Percentiles rank a stretch among this genome's conserved stretches.
phyloP scores from a whole-genome alignment of 2,329 filamentous ascomycete genomes.

The Claviceps humidiphila region DNA sequence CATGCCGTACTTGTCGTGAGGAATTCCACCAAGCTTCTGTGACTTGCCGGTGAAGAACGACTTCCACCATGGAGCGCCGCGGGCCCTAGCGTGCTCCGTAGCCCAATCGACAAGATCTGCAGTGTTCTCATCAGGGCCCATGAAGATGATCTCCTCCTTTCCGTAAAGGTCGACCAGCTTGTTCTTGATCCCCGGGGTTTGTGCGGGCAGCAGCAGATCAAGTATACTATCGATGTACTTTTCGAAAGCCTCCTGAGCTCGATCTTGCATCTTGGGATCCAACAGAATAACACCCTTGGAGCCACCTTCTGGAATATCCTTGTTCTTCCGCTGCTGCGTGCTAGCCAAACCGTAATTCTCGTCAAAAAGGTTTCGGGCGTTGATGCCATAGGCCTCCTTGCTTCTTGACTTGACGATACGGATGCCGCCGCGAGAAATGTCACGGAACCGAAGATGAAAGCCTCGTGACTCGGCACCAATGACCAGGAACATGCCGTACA shows the following conservation, averaged over 20 bases:
- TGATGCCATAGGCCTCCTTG: conserved; percentile 91
- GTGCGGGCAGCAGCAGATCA: conserved; percentile 79
- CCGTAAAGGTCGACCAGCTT: conserved; percentile 92
- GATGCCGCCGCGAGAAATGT: conserved; percentile 93
- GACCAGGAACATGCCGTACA: conserved; percentile 98
- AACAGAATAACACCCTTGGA: conserved; percentile 96
- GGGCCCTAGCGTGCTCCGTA: conserved; percentile 78
- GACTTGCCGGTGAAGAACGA: conserved; percentile 99
- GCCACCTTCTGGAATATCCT: conserved; percentile 96
- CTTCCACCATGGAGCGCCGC: conserved; percentile 97
- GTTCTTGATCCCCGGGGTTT: conserved; percentile 95
- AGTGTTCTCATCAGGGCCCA: conserved; percentile 98
- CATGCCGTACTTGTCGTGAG: conserved; percentile 94
- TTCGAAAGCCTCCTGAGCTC: conserved; percentile 83
- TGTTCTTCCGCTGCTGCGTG: conserved; percentile 99
- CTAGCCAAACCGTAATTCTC: conserved; percentile 98
- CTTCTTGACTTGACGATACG: conserved; percentile 97
- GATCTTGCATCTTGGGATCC: conserved; percentile 88
- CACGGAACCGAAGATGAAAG: conserved; percentile 94
- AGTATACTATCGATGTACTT: conserved; percentile 99
- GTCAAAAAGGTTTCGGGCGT: conserved; percentile 90
- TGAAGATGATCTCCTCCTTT: conserved; percentile 93
- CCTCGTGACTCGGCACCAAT: conserved; percentile 94
- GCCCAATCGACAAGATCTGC: conserved; percentile 96
- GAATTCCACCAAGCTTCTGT: conserved; percentile 88